These are phyloP conservation scores for Draba incana DNA, from an alignment of 345 rosid genomes.

Conservation along the genomic window DNA sequence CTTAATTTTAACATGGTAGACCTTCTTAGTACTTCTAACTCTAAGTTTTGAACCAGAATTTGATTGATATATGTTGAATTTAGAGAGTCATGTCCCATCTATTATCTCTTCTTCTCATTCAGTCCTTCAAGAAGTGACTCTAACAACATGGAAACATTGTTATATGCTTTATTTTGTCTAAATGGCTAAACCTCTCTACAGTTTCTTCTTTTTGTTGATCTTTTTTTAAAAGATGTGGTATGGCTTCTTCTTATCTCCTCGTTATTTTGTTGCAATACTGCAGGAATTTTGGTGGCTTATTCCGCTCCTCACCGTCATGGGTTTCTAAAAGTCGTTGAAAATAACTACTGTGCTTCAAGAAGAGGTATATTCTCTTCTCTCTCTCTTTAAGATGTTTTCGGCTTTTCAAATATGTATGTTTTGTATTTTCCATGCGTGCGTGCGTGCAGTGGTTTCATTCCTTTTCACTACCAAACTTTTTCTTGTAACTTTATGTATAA, in stretches of 20 bases:
- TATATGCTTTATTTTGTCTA: not conserved
- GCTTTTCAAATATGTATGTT: slow-evolving; percentile 1
- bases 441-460: slow-evolving; percentile 2
- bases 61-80: not conserved
- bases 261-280: slow-evolving; percentile 33
- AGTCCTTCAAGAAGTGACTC: not conserved
- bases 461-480: slow-evolving; percentile 9
- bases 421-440: not conserved
- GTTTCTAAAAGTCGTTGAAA: slow-evolving; percentile 86
- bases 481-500: not conserved
- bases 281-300: slow-evolving; percentile 79
- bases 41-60: not conserved
- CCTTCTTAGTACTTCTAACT: too few species aligned
- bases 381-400: slow-evolving; percentile 7
- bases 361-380: slow-evolving; percentile 56
- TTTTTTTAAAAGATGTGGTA: not conserved
- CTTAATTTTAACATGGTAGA: too few species aligned
- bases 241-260: slow-evolving; percentile 25
- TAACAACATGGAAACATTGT: slow-evolving; percentile 7
- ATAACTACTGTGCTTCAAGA: slow-evolving; percentile 91
- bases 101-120: not conserved
- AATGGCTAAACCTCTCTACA: slow-evolving; percentile 13
- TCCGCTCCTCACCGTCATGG: slow-evolving; percentile 82
- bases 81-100: not conserved
- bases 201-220: slow-evolving; percentile 8